Base-by-base conservation (phyloP, 345 rosid species). In the Isatis tinctoria region DNA sequence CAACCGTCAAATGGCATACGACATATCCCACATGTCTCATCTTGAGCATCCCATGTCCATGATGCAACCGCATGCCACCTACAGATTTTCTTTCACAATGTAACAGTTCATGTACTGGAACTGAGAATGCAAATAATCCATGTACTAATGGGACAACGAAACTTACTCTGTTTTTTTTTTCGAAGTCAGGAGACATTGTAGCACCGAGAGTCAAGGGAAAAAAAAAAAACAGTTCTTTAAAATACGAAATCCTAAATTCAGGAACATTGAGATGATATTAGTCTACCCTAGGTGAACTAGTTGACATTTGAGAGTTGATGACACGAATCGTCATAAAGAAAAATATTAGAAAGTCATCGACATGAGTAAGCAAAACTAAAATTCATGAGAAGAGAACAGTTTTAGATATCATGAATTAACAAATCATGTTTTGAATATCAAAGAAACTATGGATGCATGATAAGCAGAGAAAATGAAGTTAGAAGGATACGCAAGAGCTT, bases 1-100 rank as follows among this genome's bases (percentile, higher is more conserved):
- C 97, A 95, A 52, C 99, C 99, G 80, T 92, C 99, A 76, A 95
- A 95, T 17, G 97, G 96, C 97, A 95, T 92, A 64, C 99, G 84
- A 77, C 99, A 95, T 59, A 92, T 95, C 61, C 97, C 99, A 74
- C 99, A 95, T 4, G 93, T 88, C 83, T 92, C 99, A 59, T 92
- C 97, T 81, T 88, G 96, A 30, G 99, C 97, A 85, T 90, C 99
- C 99, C 97, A 95, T 10, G 97, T 92, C 97, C 99, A 92, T 58
- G 97, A 88, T 65, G 88, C 97, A 67, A 95, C 96, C 64, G 92
- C 99, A 78, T 95, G 99, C 96, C 97, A 95, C 80, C 99, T 95
- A 18, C 28, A 60, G 45, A n/a, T 36, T 20, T 60, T 49, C 13
- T 70, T 56, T 48, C 26, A 24, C 60, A 39, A 5, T n/a, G 33